phyloP scores from a whole-genome alignment of 2,329 filamentous ascomycete genomes.

The Rutstroemia sp. region DNA sequence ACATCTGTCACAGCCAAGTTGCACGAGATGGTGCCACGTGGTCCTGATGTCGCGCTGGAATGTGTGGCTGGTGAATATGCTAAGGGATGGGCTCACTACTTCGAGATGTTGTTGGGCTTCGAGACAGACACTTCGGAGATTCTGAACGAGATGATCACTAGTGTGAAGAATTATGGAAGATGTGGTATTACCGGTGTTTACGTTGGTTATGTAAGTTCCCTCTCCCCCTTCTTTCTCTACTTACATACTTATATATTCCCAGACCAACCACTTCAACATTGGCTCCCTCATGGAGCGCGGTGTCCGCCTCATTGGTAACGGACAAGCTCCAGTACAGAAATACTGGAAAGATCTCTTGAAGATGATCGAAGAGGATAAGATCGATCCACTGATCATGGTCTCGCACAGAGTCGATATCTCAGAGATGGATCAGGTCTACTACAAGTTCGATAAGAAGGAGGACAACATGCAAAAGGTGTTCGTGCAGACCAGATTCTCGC shows the following conservation, averaged over 20 bases:
- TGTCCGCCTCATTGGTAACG: constrained; percentile 66
- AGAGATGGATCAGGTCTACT: constrained; percentile 61
- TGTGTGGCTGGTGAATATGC: constrained; percentile 54
- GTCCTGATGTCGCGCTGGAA: constrained; percentile 70
- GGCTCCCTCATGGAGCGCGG: constrained; percentile 77
- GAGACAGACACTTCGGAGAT: constrained; percentile 84
- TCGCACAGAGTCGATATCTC: constrained; percentile 71
- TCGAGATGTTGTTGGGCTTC: constrained; percentile 53
- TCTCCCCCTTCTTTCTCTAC: background rate
- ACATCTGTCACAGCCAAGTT: constrained; percentile 64
- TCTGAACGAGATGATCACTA: constrained; percentile 70
- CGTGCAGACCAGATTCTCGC: constrained; percentile 50
- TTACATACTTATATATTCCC: background rate
- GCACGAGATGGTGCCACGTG: constrained; percentile 66
- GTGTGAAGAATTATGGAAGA: constrained; percentile 64
- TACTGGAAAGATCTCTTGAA: constrained; percentile 76
- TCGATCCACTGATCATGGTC: constrained; percentile 74
- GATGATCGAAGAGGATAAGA: constrained; percentile 56
- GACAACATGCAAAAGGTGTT: constrained; percentile 77
- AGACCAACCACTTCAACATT: constrained; percentile 27
- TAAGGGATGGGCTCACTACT: constrained; percentile 53
- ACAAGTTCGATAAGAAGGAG: constrained; percentile 49
- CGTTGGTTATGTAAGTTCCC: constrained; percentile 45
- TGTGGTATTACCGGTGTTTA: constrained; percentile 71
- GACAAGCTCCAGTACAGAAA: constrained; percentile 66